These are phyloP conservation scores for Geotrichum australiense DNA, from an alignment of 1,139 yeast genomes.

Conservation along the genomic window DNA sequence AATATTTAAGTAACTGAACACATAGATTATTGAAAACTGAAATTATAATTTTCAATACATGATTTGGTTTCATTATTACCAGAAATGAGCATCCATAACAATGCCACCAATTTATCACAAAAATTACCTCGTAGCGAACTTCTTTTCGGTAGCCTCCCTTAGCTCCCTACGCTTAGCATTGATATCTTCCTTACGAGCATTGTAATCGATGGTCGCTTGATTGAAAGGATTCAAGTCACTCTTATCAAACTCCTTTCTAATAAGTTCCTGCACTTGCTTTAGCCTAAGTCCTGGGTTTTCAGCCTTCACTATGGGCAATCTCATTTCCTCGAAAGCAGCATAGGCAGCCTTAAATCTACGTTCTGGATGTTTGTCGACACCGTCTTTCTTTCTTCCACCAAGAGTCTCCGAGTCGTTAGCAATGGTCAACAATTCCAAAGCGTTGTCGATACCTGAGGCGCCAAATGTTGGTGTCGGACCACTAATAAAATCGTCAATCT, in stretches of 20 bases:
- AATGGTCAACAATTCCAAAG: slow-evolving; percentile 68
- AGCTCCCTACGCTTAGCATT: slow-evolving; percentile 44
- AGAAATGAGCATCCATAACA: no score
- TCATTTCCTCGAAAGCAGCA: slow-evolving; percentile 61
- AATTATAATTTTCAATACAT: no score
- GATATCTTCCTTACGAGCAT: slow-evolving; percentile 57
- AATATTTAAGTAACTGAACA: no score
- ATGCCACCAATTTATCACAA: no score
- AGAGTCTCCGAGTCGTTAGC: slow-evolving; percentile 22
- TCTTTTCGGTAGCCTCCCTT: slow-evolving; percentile 36
- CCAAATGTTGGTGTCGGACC: slow-evolving; percentile 42
- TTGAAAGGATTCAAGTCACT: slow-evolving; percentile 80
- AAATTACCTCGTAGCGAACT: slow-evolving; percentile 21
- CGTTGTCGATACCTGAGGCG: slow-evolving; percentile 73
- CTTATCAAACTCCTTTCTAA: slow-evolving; percentile 76
- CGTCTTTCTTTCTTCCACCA: slow-evolving; percentile 44
- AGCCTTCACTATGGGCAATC: slow-evolving; percentile 65
- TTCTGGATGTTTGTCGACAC: slow-evolving; percentile 81
- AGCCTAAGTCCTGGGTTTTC: slow-evolving; percentile 77
- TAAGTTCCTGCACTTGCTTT: slow-evolving; percentile 67
- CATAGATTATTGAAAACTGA: no score
- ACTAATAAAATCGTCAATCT: slow-evolving; percentile 45
- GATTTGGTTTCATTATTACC: no score
- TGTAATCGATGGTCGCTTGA: slow-evolving; percentile 58
- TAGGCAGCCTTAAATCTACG: slow-evolving; percentile 80